These are phyloP conservation scores for Xylariaceae sp. DNA, from an alignment of 2,329 filamentous ascomycete genomes.

Conservation along the genomic window DNA sequence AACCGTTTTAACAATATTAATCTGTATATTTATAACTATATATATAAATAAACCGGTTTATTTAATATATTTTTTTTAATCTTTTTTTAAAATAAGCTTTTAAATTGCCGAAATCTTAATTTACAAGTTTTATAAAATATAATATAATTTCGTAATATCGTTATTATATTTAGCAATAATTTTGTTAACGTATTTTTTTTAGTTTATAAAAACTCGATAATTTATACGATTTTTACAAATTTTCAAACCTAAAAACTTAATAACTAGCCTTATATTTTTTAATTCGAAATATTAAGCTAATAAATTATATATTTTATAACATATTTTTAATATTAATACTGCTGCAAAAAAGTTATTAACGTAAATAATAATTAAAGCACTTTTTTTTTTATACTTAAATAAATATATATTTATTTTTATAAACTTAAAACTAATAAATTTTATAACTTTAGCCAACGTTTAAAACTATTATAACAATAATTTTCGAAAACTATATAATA, in stretches of 20 bases:
- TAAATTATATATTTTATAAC: too few species aligned
- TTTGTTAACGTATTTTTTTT: neutral
- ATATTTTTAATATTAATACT: neutral
- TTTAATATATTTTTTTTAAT: neutral
- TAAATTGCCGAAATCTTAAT: neutral
- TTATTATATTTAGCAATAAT: neutral
- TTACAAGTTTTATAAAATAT: neutral
- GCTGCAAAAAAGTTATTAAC: neutral
- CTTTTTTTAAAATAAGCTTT: neutral
- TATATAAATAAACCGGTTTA: neutral
- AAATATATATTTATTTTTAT: neutral
- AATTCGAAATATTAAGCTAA: neutral
- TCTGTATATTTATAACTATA: neutral
- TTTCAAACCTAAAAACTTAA: neutral
- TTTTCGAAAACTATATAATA: neutral
- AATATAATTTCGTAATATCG: neutral
- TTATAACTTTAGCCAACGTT: neutral
- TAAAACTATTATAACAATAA: neutral
- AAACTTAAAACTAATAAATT: neutral
- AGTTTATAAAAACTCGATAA: neutral
- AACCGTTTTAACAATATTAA: neutral
- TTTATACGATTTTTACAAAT: neutral
- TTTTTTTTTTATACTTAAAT: neutral
- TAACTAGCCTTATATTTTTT: neutral
- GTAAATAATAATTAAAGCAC: neutral